A percentile compares a stretch with the other conserved stretches of the same genome.
Evolutionary conservation across 495 filamentous ascomycete genomes (phyloP).

Genomic region (Clohesyomyces aquaticus): DNA sequence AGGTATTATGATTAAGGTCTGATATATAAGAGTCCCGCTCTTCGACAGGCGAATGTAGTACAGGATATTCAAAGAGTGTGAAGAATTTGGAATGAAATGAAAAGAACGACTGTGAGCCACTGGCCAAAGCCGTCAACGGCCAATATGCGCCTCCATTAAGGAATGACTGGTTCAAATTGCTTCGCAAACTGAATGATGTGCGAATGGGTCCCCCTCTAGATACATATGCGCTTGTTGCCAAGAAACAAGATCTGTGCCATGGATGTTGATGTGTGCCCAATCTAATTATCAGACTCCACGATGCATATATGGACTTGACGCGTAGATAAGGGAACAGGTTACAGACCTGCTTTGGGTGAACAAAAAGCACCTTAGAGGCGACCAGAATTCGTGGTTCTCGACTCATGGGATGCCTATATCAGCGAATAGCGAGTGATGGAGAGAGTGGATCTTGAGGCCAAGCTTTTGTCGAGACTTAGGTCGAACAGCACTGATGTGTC

Average conservation of each 20-base stretch:
- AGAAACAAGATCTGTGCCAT: background rate
- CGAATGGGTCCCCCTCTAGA: background rate
- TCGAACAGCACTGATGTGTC: conserved; percentile 24
- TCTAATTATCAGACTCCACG: background rate
- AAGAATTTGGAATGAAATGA: conserved; percentile 6
- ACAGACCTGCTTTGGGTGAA: background rate
- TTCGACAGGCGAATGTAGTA: background rate
- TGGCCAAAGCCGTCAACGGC: background rate
- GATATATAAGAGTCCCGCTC: conserved; percentile 13
- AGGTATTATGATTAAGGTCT: background rate
- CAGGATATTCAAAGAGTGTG: conserved; percentile 1
- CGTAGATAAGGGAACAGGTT: background rate
- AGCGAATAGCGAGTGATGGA: conserved; percentile 7
- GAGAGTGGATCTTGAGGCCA: background rate
- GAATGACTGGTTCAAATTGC: background rate
- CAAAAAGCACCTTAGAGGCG: background rate
- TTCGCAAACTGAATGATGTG: conserved; percentile 1
- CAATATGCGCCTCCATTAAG: background rate
- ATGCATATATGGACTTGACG: background rate
- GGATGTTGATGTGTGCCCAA: background rate
- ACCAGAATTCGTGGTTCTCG: background rate
- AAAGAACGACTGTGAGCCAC: background rate
- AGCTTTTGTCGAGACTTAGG: conserved; percentile 13
- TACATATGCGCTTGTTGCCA: background rate
- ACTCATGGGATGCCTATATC: background rate